These are phyloP conservation scores for Takakia lepidozioides DNA, from an alignment of 225 moss, liverwort and hornwort species.

Conservation along the genomic window DNA sequence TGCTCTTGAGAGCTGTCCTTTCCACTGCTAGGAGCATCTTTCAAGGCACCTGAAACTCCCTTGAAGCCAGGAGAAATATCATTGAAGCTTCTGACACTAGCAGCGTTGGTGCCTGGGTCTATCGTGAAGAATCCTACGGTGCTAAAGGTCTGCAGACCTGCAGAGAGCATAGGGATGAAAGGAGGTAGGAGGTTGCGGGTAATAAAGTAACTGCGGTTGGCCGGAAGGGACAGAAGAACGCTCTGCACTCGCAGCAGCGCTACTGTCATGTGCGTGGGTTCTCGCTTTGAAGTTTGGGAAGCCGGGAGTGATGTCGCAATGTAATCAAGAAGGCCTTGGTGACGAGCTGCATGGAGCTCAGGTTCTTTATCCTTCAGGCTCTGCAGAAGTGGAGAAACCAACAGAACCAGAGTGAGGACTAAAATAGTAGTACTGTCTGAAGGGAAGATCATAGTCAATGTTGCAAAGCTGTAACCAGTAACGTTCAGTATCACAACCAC, in stretches of 20 bases:
- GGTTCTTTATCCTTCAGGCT: slow-evolving; percentile 1
- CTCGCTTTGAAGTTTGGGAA: too few relatives aligned
- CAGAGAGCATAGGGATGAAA: slow-evolving; percentile 6
- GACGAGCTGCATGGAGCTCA: slow-evolving; percentile 6
- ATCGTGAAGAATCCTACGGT: neutral
- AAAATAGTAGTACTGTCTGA: neutral
- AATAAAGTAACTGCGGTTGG: slow-evolving; percentile 9
- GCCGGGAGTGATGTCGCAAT: neutral
- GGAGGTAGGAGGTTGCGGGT: slow-evolving; percentile 5
- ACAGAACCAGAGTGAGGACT: neutral
- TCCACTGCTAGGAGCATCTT: neutral
- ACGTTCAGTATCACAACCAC: too few relatives aligned
- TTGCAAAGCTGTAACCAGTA: too few relatives aligned
- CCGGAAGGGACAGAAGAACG: slow-evolving; percentile 8
- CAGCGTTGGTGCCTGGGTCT: neutral
- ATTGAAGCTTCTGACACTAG: neutral
- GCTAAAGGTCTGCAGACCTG: slow-evolving; percentile 5
- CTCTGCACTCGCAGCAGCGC: neutral
- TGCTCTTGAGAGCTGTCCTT: neutral
- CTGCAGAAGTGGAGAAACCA: neutral
- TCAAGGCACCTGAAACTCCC: neutral
- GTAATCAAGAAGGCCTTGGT: slow-evolving; percentile 7
- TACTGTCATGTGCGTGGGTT: slow-evolving; percentile 1
- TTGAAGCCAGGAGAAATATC: neutral
- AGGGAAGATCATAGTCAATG: neutral